Evolutionary conservation across 2,329 filamentous ascomycete genomes (phyloP).

Genomic region (Trichoderma sp.): DNA sequence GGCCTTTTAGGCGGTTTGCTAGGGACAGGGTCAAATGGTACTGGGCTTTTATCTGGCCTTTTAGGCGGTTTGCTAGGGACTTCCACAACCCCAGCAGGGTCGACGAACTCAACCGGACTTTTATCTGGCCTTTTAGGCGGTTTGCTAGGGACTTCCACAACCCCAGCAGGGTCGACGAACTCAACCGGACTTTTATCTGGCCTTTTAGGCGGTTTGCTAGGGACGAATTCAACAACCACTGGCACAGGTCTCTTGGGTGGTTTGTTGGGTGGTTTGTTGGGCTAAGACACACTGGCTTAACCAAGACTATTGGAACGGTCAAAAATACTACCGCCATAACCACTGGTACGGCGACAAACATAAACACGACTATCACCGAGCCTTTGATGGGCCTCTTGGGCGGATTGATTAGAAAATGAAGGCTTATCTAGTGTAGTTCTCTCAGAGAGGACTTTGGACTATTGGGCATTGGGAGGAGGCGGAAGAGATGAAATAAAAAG

Average conservation of each 20-base stretch:
- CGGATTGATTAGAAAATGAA: not conserved
- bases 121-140: too few relatives aligned
- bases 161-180: too few relatives aligned
- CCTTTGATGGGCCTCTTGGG: not conserved
- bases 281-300: not conserved
- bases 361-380: too few relatives aligned
- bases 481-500: not conserved
- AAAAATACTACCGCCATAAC: not conserved
- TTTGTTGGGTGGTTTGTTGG: not conserved
- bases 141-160: too few relatives aligned
- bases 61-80: too few relatives aligned
- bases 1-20: too few relatives aligned
- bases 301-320: not conserved
- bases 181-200: too few relatives aligned
- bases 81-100: too few relatives aligned
- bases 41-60: too few relatives aligned
- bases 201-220: too few relatives aligned
- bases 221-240: not conserved
- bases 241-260: not conserved
- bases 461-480: not conserved
- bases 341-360: not conserved
- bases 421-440: not conserved
- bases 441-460: not conserved
- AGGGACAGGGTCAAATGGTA: too few relatives aligned
- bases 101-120: too few relatives aligned